A percentile compares a stretch with the other conserved stretches of the same genome.
phyloP scores from a whole-genome alignment of 306 rosid genomes.

The Gleditsia sinensis region DNA sequence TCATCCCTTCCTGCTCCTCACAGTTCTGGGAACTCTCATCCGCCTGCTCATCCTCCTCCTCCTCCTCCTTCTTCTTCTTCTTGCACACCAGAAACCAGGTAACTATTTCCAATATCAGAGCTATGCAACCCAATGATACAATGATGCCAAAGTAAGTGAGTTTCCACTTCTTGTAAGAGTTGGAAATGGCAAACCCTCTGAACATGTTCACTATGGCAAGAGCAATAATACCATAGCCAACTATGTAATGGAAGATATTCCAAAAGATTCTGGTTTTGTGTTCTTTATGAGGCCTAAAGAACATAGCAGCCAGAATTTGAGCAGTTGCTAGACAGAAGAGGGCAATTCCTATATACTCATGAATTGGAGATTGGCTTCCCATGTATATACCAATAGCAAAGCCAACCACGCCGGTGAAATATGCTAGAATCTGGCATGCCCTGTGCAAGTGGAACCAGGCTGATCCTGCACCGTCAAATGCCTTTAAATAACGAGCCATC shows the following conservation, averaged over 20 bases:
- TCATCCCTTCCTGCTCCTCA: background rate
- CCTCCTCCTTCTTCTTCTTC: background rate
- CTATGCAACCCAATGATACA: background rate
- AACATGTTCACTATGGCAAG: slow-evolving; percentile 19
- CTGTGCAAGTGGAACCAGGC: slow-evolving; percentile 38
- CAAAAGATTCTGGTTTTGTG: slow-evolving; percentile 19
- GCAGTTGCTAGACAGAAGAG: background rate
- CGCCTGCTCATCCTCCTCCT: background rate
- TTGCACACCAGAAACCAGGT: slow-evolving; percentile 2
- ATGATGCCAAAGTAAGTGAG: background rate
- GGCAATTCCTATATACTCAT: slow-evolving; percentile 36
- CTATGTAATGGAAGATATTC: slow-evolving; percentile 20
- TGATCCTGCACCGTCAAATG: background rate
- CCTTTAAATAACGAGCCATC: slow-evolving; percentile 32
- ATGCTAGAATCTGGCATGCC: slow-evolving; percentile 12
- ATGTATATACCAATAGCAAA: slow-evolving; percentile 15
- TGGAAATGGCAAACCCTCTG: slow-evolving; percentile 31
- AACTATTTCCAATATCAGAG: background rate
- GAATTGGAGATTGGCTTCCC: slow-evolving; percentile 2
- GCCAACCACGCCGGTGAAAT: slow-evolving; percentile 15
- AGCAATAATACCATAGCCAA: slow-evolving; percentile 28
- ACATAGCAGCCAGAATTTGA: slow-evolving; percentile 20
- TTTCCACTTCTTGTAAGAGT: background rate
- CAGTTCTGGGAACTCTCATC: background rate
- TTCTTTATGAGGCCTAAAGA: slow-evolving; percentile 19